Base-by-base conservation (phyloP, 805 yeast species). In the Candida alai region DNA sequence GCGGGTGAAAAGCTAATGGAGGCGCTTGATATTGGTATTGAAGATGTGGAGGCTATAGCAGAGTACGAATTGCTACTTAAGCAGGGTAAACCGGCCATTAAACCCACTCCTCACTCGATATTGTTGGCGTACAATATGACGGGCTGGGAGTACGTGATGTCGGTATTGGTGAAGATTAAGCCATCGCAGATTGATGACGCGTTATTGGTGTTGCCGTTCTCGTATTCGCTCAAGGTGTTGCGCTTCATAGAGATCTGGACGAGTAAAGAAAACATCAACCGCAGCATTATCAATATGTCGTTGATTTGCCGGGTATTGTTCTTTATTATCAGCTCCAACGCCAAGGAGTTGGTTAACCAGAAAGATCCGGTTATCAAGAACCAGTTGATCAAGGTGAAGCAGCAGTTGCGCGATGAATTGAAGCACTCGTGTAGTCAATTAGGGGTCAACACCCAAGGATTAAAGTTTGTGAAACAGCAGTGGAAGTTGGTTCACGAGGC, bases 1-100 rank as follows among this genome's bases (percentile, higher is more conserved):
- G 93, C 96, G 1, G 96, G 97, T 43, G 98, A 90, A 60, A 81
- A 81, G 50, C 60, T 90, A 30, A 80, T 86, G 75, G 97, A 90
- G 55, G 96, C 97, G 0, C 63, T 90, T 32, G 97, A 93, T 44
- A 64, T 89, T 40, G 95, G 94, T 1, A 62, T 65, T 12, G 77
- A 74, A 32, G 96, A 88, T 46, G 60, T 85, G 26, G 80, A 76
- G 27, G 74, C 74, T 9, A 45, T 54, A 11, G 74, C 70, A 35
- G 73, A 69, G 25, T 80, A 80, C 49, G 52, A 50, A 24, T 75
- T 65, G 16, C 37, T 68, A 38, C 44, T 47, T 24, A 52, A 52
- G 41, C 62, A 48, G 48, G 48, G 71, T 32, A 60, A 60, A 33
- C 70, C 69, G 44, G 48, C 87, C 11, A 56, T 63, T 5, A 68